A percentile compares a stretch with the other conserved stretches of the same genome.
Evolutionary conservation across 2,329 filamentous ascomycete genomes (phyloP).

Genomic region (Paraphaeosphaeria sporulosa): DNA sequence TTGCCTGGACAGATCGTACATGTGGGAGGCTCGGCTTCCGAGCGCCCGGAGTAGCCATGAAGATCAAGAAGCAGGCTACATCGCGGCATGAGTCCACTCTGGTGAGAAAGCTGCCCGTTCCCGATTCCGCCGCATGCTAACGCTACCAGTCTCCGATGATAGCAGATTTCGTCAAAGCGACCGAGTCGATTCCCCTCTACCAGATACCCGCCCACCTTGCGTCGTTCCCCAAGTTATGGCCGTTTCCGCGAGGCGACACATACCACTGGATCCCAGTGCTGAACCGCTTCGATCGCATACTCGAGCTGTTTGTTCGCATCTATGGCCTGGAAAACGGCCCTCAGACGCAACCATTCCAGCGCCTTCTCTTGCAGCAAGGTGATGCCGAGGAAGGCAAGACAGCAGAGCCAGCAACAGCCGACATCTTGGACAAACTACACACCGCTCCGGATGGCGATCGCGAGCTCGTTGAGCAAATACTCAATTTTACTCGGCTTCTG

Average conservation of each 20-base stretch:
- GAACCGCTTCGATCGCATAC: slow-evolving; percentile 89
- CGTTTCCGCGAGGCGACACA: slow-evolving; percentile 91
- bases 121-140: slow-evolving; percentile 14
- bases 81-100: slow-evolving; percentile 62
- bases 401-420: slow-evolving; percentile 52
- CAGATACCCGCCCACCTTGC: slow-evolving; percentile 79
- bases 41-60: slow-evolving; percentile 54
- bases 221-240: slow-evolving; percentile 88
- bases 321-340: slow-evolving; percentile 84
- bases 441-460: slow-evolving; percentile 80
- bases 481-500: slow-evolving; percentile 86
- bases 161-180: slow-evolving; percentile 77
- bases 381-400: slow-evolving; percentile 55
- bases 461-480: slow-evolving; percentile 77
- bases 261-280: slow-evolving; percentile 98
- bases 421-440: slow-evolving; percentile 60
- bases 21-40: slow-evolving; percentile 45
- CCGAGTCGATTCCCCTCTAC: slow-evolving; percentile 73
- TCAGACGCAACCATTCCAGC: slow-evolving; percentile 78
- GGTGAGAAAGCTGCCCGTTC: slow-evolving; percentile 41
- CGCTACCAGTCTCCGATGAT: slow-evolving; percentile 81
- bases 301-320: slow-evolving; percentile 80
- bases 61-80: slow-evolving; percentile 64
- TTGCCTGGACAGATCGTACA: slow-evolving; percentile 32
- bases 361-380: slow-evolving; percentile 68